Percentiles rank a stretch among this genome's conserved stretches.
phyloP scores from a whole-genome alignment of 1,284 basidiomycete genomes.

The Omphalotus olearius region DNA sequence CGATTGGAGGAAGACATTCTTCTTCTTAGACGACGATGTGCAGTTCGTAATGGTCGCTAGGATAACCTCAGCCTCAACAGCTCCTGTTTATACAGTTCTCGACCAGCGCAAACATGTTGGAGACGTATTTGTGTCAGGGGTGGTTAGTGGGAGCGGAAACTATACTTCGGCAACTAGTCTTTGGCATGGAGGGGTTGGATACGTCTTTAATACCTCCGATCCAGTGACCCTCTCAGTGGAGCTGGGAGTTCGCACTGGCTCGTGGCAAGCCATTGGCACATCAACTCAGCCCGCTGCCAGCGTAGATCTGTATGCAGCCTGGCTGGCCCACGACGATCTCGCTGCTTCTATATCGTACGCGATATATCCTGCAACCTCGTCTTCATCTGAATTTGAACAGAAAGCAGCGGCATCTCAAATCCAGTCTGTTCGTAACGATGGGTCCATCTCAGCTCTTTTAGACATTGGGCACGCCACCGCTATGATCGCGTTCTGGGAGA shows the following conservation, averaged over 20 bases:
- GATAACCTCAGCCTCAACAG: constrained; percentile 38
- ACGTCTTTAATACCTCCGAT: constrained; percentile 30
- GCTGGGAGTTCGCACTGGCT: constrained; percentile 44
- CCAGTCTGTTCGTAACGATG: constrained; percentile 39
- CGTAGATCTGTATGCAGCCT: constrained; percentile 60
- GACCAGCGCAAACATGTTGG: constrained; percentile 53
- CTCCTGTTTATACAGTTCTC: constrained; percentile 57
- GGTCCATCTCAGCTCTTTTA: constrained; percentile 35
- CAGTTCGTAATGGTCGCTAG: constrained; percentile 57
- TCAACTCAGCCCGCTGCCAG: constrained; percentile 46
- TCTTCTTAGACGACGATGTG: constrained; percentile 62
- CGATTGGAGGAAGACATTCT: constrained; percentile 65
- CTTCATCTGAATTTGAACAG: constrained; percentile 24
- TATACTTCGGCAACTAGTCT: constrained; percentile 31
- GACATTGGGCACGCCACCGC: constrained; percentile 33
- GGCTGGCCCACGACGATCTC: constrained; percentile 38
- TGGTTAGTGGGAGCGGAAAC: background rate
- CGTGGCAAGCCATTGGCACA: constrained; percentile 62
- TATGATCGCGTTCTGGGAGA: constrained; percentile 45
- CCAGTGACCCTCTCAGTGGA: constrained; percentile 38
- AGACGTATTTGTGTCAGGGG: constrained; percentile 40
- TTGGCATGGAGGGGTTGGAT: constrained; percentile 59
- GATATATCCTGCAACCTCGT: constrained; percentile 44
- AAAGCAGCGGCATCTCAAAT: constrained; percentile 26
- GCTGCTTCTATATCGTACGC: constrained; percentile 44